phyloP scores from a whole-genome alignment of 768 basidiomycete species.

The Amyloporia xantha region DNA sequence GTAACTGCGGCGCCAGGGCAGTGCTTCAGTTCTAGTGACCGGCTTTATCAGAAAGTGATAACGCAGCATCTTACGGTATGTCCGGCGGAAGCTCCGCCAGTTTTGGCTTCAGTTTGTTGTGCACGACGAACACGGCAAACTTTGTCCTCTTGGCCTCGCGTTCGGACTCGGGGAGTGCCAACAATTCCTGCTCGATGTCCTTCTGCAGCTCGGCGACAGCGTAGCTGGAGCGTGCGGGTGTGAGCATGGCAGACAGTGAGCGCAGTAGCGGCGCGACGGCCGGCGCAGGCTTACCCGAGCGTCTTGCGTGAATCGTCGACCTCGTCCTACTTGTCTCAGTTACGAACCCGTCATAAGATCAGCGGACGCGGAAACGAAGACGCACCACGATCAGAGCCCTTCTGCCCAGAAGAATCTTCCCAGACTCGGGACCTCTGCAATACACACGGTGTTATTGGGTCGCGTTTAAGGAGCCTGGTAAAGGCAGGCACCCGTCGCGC shows the following conservation, averaged over 20 bases:
- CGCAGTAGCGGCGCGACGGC: neutral
- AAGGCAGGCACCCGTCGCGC: neutral
- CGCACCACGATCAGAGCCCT: conserved; percentile 78
- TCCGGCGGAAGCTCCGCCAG: conserved; percentile 63
- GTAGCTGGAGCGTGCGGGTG: too few relatives aligned
- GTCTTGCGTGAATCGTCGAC: conserved; percentile 88
- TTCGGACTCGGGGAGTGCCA: conserved; percentile 60
- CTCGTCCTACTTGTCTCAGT: conserved; percentile 55
- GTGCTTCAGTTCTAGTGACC: conserved; percentile 17
- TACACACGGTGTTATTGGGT: conserved; percentile 1
- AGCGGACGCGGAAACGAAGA: conserved; percentile 8
- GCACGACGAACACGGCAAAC: conserved; percentile 91
- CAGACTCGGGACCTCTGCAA: conserved; percentile 55
- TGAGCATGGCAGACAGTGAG: neutral
- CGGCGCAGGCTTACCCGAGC: conserved; percentile 58
- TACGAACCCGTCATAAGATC: neutral
- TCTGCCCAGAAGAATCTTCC: conserved; percentile 70
- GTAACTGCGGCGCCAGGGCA: conserved; percentile 39
- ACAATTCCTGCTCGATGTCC: conserved; percentile 74
- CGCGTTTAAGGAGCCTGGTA: neutral
- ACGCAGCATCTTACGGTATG: conserved; percentile 43
- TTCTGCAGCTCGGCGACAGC: conserved; percentile 84
- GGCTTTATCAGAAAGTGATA: neutral
- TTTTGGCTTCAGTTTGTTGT: conserved; percentile 91
- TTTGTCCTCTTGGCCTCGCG: conserved; percentile 65